phyloP scores from a whole-genome alignment of 2,329 filamentous ascomycete genomes.

The Sclerotinia trifoliorum region DNA sequence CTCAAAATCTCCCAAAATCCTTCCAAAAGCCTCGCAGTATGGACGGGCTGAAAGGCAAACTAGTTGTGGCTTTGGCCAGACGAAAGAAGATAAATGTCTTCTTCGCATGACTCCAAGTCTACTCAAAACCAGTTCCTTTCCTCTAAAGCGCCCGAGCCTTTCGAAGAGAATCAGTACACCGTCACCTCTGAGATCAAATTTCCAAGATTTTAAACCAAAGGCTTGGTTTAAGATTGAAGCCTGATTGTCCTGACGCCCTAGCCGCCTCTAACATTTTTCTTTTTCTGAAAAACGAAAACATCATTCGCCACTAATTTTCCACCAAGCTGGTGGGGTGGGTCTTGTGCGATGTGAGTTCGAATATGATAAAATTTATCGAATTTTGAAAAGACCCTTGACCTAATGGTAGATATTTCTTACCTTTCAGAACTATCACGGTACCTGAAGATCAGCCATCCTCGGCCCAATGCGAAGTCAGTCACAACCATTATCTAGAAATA shows the following conservation, averaged over 20 bases:
- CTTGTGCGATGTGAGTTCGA: not conserved
- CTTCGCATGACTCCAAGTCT: not conserved
- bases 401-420: not conserved
- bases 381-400: not conserved
- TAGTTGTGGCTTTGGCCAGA: not conserved
- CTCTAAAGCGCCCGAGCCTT: not conserved
- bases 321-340: not conserved
- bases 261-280: not conserved
- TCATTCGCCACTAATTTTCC: not conserved
- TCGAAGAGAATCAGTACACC: not conserved
- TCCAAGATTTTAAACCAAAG: not conserved
- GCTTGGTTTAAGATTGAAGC: not conserved
- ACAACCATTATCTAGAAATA: not conserved
- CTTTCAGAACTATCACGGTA: not conserved
- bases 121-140: not conserved
- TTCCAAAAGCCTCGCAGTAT: not conserved
- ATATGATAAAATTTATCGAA: not conserved
- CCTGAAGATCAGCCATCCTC: not conserved
- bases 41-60: not conserved
- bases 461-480: not conserved
- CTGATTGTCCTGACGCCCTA: not conserved
- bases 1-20: not conserved
- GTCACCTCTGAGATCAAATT: no score
- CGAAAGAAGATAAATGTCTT: not conserved
- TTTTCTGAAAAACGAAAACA: slow-evolving; percentile 4